Conservation (phyloP, 129 eudicot genomes). For the Pseudognaphalium luteoalbum region DNA sequence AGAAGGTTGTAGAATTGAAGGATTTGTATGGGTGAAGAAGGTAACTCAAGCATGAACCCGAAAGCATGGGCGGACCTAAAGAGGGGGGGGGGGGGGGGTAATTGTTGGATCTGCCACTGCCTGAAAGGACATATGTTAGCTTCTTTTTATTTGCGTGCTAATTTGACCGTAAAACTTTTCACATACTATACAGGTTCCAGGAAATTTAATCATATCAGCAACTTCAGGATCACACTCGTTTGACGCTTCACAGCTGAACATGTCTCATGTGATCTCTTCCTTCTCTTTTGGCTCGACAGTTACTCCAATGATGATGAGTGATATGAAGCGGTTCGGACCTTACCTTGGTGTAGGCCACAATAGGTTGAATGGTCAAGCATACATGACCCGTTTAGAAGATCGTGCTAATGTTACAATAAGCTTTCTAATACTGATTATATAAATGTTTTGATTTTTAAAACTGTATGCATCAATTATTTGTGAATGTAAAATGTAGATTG, state of each 20-base stretch:
- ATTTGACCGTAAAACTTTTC: constrained; percentile 1
- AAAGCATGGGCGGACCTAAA: not conserved
- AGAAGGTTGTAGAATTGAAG: constrained; percentile 93
- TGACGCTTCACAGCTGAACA: constrained; percentile 80
- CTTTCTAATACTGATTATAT: not conserved
- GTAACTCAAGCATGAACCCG: constrained; percentile 24
- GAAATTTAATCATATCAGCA: constrained; percentile 80
- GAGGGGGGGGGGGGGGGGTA: no score
- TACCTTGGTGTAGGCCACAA: constrained; percentile 67
- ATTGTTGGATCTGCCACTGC: not conserved
- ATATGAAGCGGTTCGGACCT: constrained; percentile 64
- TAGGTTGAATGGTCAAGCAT: constrained; percentile 55
- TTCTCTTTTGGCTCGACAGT: constrained; percentile 67
- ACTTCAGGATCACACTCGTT: constrained; percentile 79
- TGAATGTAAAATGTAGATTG: constrained; percentile 58
- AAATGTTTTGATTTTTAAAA: not conserved
- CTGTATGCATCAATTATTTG: constrained; percentile 7
- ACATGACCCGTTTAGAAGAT: constrained; percentile 49
- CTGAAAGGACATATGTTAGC: not conserved
- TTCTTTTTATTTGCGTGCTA: not conserved
- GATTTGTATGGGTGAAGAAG: constrained; percentile 82
- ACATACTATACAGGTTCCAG: constrained; percentile 68
- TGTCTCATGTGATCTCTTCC: constrained; percentile 70
- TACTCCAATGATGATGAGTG: constrained; percentile 57
- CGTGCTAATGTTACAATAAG: constrained; percentile 76